These are phyloP conservation scores for Hortiboletus flavorubellus DNA, from an alignment of 768 basidiomycete genomes.

Conservation along the genomic window DNA sequence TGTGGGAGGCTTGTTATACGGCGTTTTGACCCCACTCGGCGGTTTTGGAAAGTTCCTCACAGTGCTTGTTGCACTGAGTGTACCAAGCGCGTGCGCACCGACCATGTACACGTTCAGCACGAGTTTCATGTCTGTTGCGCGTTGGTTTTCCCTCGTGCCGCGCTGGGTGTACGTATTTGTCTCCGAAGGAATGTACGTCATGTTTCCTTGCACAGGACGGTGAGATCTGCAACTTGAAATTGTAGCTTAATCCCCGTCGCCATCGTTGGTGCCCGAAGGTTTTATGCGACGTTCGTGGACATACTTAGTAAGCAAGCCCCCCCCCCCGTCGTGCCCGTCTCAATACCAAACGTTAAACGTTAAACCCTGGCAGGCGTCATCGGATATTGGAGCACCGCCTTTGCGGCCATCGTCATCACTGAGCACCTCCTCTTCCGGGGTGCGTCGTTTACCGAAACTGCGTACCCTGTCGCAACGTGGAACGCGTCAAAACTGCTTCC, in stretches of 20 bases:
- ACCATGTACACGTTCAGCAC: conserved; percentile 57
- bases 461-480: conserved; percentile 40
- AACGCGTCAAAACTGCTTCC: conserved; percentile 37
- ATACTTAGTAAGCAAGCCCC: conserved; percentile 30
- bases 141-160: conserved; percentile 36
- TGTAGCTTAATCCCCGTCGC: conserved; percentile 44
- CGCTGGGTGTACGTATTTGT: conserved; percentile 47
- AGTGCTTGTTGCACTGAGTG: conserved; percentile 49
- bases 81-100: conserved; percentile 54
- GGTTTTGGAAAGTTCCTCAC: conserved; percentile 47
- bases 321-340: conserved; percentile 6
- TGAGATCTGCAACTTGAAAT: not conserved
- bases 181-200: conserved; percentile 42
- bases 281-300: conserved; percentile 44
- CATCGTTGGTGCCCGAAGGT: conserved; percentile 43
- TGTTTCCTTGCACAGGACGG: not conserved
- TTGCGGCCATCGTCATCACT: conserved; percentile 37
- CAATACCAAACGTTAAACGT: conserved; percentile 1
- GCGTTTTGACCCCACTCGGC: conserved; percentile 37
- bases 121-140: conserved; percentile 39
- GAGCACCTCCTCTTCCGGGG: conserved; percentile 46
- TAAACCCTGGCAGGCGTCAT: conserved; percentile 33
- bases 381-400: conserved; percentile 42
- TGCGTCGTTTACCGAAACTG: conserved; percentile 27
- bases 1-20: conserved; percentile 42